Evolutionary conservation across 306 rosid genomes (phyloP), one percentile per base, ranked within the genome.

Genomic region (Dalbergia cochinchinensis): DNA sequence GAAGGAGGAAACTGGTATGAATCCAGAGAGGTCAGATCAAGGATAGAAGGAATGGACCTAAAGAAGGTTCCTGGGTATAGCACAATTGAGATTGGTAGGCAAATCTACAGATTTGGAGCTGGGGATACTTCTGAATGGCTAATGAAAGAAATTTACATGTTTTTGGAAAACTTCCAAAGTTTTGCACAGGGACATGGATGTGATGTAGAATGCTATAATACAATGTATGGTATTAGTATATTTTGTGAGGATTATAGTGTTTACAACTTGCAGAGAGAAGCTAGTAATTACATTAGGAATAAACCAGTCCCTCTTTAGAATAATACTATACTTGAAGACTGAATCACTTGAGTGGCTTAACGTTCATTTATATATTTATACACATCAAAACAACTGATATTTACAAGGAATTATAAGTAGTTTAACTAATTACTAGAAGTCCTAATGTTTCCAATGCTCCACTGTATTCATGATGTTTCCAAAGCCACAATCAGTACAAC

Each of bases 61-160:
- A 90, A 84, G 71, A 94, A 94, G 89, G 92, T 94, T 47, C 97
- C 97, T 7, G 99, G 97, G 18, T 91, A 78, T 79, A 94, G 99
- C 78, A 63, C 92, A 54, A 86, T 94, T 69, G 90, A 92, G 85
- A 80, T 92, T 81, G 89, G 88, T 79, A 87, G 86, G 71, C 82
- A 67, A 88, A 88, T 87, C 62, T 86, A 80, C 65, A 88, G 90
- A 86, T 91, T 92, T 74, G 96, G 92, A 78, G 94, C 96, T 66
- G 92, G 96, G 60, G 90, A 86, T 79, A 64, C 88, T 78, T 82
- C 87, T 83, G 83, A 83, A 73, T 76, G 84, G 84, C 81, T 87
- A 83, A 76, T 84, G 84, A 81, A 85, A 16, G 88, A 89, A 86
- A 81, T 84, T 35, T 80, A 39, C 66, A 71, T 58, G 54, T 78